A percentile compares a stretch with the other conserved stretches of the same genome.
Evolutionary conservation across 345 rosid genomes (phyloP).

Genomic region (Eutrema japonicum): DNA sequence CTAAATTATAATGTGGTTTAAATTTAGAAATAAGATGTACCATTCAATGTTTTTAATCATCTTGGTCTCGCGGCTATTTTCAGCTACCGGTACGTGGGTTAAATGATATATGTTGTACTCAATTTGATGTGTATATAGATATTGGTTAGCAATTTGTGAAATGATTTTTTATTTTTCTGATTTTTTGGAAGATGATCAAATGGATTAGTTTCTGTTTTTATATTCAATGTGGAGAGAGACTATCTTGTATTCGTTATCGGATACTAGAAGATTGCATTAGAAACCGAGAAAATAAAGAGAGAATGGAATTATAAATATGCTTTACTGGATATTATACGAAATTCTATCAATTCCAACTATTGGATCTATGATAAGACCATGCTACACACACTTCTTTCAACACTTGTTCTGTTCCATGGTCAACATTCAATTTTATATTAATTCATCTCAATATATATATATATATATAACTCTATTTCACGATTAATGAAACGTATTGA

Average conservation of each 20-base stretch:
- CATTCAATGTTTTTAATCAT: slow-evolving; percentile 10
- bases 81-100: slow-evolving; percentile 16
- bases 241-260: neutral
- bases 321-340: slow-evolving; percentile 21
- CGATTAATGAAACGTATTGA: neutral
- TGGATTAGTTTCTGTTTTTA: neutral
- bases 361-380: slow-evolving; percentile 39
- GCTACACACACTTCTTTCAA: slow-evolving; percentile 36
- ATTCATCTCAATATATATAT: neutral
- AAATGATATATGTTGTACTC: neutral
- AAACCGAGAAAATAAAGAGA: neutral
- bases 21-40: slow-evolving; percentile 13
- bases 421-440: slow-evolving; percentile 34
- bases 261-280: slow-evolving; percentile 3
- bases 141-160: no score
- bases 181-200: neutral
- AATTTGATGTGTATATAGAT: no score
- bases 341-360: slow-evolving; percentile 13
- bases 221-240: neutral
- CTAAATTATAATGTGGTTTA: neutral
- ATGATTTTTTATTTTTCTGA: neutral
- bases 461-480: neutral
- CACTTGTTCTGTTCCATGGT: slow-evolving; percentile 39
- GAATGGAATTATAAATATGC: slow-evolving; percentile 7
- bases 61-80: slow-evolving; percentile 25